phyloP scores from a whole-genome alignment of 2,329 filamentous ascomycete species.

The Calonectria leucothoes region DNA sequence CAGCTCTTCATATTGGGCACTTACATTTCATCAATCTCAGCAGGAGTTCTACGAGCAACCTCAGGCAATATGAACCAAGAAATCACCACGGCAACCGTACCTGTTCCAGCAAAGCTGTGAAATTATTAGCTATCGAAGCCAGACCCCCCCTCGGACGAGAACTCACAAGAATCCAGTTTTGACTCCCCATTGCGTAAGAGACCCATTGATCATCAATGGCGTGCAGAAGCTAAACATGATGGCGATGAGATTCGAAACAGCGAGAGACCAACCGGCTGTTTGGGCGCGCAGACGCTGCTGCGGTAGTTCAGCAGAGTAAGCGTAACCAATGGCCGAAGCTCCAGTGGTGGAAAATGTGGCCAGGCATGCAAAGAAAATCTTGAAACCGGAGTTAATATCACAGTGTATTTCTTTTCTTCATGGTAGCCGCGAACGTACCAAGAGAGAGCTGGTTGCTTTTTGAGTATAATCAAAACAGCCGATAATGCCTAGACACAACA shows the following conservation, averaged over 20 bases:
- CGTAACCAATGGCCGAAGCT: constrained; percentile 27
- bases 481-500: constrained; percentile 26
- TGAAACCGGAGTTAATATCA: neutral
- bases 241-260: constrained; percentile 51
- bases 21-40: constrained; percentile 53
- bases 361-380: constrained; percentile 30
- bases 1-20: constrained; percentile 19
- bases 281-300: constrained; percentile 23
- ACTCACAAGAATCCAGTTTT: constrained; percentile 56
- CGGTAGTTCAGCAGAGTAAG: constrained; percentile 25
- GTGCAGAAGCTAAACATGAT: constrained; percentile 59
- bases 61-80: constrained; percentile 53
- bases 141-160: neutral
- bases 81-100: constrained; percentile 44
- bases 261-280: constrained; percentile 39
- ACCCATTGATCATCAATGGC: constrained; percentile 56
- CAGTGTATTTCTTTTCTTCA: fast-evolving
- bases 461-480: constrained; percentile 29
- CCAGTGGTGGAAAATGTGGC: constrained; percentile 28
- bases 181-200: constrained; percentile 51
- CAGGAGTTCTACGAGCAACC: constrained; percentile 48
- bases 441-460: constrained; percentile 25
- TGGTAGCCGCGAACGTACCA: neutral
- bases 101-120: constrained; percentile 48
- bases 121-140: neutral